A percentile compares a stretch with the other conserved stretches of the same genome.
These are phyloP conservation scores for Coffea humblotiana DNA, from an alignment of 305 asterid species.

Conservation along the genomic window DNA sequence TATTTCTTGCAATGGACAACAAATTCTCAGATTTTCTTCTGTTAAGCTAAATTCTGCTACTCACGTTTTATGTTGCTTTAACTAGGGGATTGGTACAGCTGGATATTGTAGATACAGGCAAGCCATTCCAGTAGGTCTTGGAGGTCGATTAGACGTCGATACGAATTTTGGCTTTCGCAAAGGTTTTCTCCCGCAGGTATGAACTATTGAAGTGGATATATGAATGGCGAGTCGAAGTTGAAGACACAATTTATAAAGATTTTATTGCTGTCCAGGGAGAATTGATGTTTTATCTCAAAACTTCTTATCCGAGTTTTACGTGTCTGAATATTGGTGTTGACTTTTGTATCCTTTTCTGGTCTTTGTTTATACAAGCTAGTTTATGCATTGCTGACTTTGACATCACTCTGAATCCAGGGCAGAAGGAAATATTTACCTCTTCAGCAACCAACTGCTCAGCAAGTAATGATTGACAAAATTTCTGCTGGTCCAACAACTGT, in stretches of 20 bases:
- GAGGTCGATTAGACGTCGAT: slow-evolving; percentile 69
- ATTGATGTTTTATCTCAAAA: background rate
- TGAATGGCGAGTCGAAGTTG: background rate
- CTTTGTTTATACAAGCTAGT: background rate
- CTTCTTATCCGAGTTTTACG: background rate
- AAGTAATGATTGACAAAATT: slow-evolving; percentile 64
- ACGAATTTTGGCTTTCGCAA: slow-evolving; percentile 69
- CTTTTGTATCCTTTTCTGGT: background rate
- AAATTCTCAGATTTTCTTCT: background rate
- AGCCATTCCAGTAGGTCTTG: slow-evolving; percentile 71
- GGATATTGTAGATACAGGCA: slow-evolving; percentile 90
- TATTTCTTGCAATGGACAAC: background rate
- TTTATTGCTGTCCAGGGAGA: background rate
- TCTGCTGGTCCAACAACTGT: slow-evolving; percentile 71
- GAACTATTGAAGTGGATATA: background rate
- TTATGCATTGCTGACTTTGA: slow-evolving; percentile 9
- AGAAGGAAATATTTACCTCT: slow-evolving; percentile 66
- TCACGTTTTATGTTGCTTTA: background rate
- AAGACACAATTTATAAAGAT: background rate
- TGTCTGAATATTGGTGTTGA: background rate
- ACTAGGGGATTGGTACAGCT: slow-evolving; percentile 64
- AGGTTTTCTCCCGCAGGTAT: slow-evolving; percentile 82
- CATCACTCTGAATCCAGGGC: slow-evolving; percentile 45
- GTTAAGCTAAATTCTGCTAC: background rate
- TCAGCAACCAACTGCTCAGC: slow-evolving; percentile 71